These are phyloP conservation scores for Epichloe gansuensis DNA, from an alignment of 2,329 filamentous ascomycete species.

Conservation along the genomic window DNA sequence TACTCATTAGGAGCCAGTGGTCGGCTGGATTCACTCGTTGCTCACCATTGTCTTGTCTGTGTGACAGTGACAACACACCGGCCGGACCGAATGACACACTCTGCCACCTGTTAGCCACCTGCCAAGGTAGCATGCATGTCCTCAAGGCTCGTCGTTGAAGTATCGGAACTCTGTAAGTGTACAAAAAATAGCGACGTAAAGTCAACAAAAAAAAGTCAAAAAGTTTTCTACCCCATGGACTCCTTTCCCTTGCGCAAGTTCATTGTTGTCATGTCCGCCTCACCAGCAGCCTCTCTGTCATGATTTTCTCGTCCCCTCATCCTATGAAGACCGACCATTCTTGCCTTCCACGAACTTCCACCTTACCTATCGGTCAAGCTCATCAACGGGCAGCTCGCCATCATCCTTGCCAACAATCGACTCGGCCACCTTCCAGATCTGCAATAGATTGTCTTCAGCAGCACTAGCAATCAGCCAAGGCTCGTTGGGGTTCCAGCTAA, in stretches of 20 bases:
- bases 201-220: neutral
- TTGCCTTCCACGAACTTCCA: constrained; percentile 19
- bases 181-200: neutral
- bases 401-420: constrained; percentile 70
- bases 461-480: constrained; percentile 94
- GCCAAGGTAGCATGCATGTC: neutral
- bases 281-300: neutral
- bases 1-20: neutral
- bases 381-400: constrained; percentile 62
- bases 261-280: neutral
- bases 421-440: constrained; percentile 84
- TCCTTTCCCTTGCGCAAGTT: neutral
- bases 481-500: constrained; percentile 94
- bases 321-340: constrained; percentile 18
- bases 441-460: constrained; percentile 91
- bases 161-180: neutral
- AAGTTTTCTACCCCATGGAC: neutral
- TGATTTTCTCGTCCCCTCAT: constrained; percentile 13
- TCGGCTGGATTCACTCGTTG: neutral
- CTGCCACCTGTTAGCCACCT: neutral
- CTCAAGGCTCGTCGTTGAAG: neutral
- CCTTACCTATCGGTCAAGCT: constrained; percentile 52
- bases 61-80: neutral
- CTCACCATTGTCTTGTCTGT: neutral
- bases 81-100: neutral